A percentile compares a stretch with the other conserved stretches of the same genome.
phyloP scores from a whole-genome alignment of 2,329 filamentous ascomycete genomes.

The Claviceps arundinis region DNA sequence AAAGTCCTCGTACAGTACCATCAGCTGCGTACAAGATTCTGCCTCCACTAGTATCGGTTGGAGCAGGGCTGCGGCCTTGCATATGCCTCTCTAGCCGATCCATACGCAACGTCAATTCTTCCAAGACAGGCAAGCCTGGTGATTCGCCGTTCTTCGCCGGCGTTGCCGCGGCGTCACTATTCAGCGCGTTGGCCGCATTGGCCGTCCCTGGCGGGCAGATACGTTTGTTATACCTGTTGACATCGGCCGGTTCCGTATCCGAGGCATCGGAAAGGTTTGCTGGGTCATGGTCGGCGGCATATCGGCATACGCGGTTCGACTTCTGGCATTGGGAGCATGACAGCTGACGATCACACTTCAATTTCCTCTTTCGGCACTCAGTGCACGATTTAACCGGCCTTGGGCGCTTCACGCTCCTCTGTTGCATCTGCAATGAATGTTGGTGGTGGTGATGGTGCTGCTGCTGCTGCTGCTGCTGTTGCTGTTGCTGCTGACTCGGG shows the following conservation, averaged over 20 bases:
- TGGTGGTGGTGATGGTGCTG: constrained; percentile 10
- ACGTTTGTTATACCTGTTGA: constrained; percentile 25
- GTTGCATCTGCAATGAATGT: constrained; percentile 13
- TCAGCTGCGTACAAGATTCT: constrained; percentile 24
- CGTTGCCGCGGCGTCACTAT: constrained; percentile 13
- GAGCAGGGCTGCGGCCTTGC: constrained; percentile 26
- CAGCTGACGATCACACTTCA: constrained; percentile 41
- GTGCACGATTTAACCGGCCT: constrained; percentile 43
- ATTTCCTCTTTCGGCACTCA: constrained; percentile 43
- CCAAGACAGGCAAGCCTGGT: constrained; percentile 22
- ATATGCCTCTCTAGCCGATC: constrained; percentile 41
- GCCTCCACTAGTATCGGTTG: constrained; percentile 21
- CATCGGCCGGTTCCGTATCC: constrained; percentile 24
- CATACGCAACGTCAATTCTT: constrained; percentile 36
- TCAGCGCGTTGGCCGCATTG: constrained; percentile 10
- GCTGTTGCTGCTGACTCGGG: constrained; percentile 14
- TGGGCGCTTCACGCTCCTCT: constrained; percentile 38
- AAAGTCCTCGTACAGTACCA: constrained; percentile 35
- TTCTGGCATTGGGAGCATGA: constrained; percentile 47
- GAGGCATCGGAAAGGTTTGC: constrained; percentile 36
- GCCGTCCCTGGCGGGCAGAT: constrained; percentile 18
- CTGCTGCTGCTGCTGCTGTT: constrained; percentile 14
- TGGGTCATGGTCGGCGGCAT: constrained; percentile 34
- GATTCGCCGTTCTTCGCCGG: constrained; percentile 21
- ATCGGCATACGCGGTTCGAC: constrained; percentile 39